A percentile compares a stretch with the other conserved stretches of the same genome.
Evolutionary conservation across 768 basidiomycete genomes (phyloP).

Genomic region (Serpula lacrymans): DNA sequence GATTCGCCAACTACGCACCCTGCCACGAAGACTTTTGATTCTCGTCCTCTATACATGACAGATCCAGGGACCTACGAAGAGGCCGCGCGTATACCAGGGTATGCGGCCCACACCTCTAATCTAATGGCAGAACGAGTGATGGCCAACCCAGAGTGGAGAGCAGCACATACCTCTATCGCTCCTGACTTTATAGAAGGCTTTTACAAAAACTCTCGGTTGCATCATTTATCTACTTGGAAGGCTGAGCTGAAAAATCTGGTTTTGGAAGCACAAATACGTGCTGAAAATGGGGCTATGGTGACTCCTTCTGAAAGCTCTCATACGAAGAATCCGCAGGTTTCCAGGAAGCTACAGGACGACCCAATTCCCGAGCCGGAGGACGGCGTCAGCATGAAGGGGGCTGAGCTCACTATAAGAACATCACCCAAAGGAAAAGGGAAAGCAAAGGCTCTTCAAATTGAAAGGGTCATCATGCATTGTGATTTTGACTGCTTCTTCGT

Average conservation of each 20-base stretch:
- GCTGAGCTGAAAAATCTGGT: conserved; percentile 81
- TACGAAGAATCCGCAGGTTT: no score
- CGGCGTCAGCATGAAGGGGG: conserved; percentile 51
- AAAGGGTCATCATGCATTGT: conserved; percentile 83
- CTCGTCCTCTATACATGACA: conserved; percentile 33
- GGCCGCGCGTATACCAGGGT: conserved; percentile 50
- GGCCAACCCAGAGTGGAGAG: conserved; percentile 82
- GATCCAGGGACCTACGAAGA: conserved; percentile 42
- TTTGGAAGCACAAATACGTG: conserved; percentile 70
- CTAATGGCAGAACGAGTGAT: conserved; percentile 73
- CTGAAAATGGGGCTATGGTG: conserved; percentile 38
- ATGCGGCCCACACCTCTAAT: conserved; percentile 70
- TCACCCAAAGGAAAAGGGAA: conserved; percentile 51
- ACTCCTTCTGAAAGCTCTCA: conserved; percentile 2
- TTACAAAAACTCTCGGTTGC: conserved; percentile 85
- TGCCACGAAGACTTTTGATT: conserved; percentile 7
- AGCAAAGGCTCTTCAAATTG: conserved; percentile 43
- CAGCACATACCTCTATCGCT: conserved; percentile 81
- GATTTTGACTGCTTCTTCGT: conserved; percentile 99
- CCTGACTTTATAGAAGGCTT: conserved; percentile 86
- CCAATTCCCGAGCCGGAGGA: conserved; percentile 6
- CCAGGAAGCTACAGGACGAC: no score
- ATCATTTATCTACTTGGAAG: conserved; percentile 91
- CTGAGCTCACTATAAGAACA: conserved; percentile 46
- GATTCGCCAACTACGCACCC: neutral